Percentiles rank a stretch among this genome's conserved stretches.
Conservation (phyloP, 305 asterid genomes). For the Andrographis paniculata region DNA sequence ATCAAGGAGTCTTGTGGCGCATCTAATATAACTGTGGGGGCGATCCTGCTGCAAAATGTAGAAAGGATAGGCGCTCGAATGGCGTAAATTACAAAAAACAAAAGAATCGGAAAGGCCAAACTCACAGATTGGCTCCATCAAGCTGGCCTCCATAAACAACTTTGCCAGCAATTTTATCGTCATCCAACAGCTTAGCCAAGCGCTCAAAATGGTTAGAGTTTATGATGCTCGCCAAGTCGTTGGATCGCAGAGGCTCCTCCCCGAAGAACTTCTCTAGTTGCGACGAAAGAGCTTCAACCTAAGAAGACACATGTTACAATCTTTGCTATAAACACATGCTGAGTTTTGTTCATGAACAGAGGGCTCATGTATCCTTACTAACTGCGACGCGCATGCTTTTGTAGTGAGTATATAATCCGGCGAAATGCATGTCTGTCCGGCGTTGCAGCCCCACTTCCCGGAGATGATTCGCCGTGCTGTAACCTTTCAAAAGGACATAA, state of each 20-base stretch:
- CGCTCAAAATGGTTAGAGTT: constrained; percentile 67
- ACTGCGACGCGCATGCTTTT: constrained; percentile 43
- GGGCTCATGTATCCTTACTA: constrained; percentile 53
- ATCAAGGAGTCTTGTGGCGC: constrained; percentile 56
- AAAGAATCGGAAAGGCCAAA: constrained; percentile 20
- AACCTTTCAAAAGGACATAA: constrained; percentile 39
- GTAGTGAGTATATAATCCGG: constrained; percentile 85
- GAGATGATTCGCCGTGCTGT: constrained; percentile 65
- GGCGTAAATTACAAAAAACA: not conserved
- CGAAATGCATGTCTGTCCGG: constrained; percentile 83
- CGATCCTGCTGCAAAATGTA: constrained; percentile 46
- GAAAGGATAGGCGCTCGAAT: not conserved
- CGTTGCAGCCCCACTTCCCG: constrained; percentile 93
- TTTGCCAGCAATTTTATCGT: constrained; percentile 58
- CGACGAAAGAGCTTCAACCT: constrained; percentile 53
- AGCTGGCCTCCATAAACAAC: constrained; percentile 77
- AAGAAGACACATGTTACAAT: constrained; percentile 9
- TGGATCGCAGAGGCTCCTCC: constrained; percentile 62
- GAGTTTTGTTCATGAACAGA: too few relatives aligned
- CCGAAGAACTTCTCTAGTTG: constrained; percentile 76
- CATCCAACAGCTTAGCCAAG: constrained; percentile 55
- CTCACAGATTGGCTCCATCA: constrained; percentile 67
- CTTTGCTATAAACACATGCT: constrained; percentile 13
- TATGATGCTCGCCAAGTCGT: constrained; percentile 67
- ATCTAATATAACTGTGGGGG: constrained; percentile 65